phyloP scores from a whole-genome alignment of 345 rosid species.

The Hirschfeldia incana region DNA sequence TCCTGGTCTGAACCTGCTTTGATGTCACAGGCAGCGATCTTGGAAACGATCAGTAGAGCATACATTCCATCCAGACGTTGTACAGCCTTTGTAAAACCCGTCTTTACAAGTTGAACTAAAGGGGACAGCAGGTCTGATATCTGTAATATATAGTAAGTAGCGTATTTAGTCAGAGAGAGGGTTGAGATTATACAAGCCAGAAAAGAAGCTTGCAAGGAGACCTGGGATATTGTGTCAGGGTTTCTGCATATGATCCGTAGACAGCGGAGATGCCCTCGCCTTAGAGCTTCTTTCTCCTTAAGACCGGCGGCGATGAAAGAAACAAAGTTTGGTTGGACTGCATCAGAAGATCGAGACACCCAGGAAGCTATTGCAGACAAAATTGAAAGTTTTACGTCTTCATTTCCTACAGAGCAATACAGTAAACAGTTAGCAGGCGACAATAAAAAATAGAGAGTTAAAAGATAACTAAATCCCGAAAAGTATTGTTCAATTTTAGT shows the following conservation, averaged over 20 bases:
- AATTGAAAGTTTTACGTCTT: conserved; percentile 82
- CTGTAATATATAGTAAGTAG: conserved; percentile 46
- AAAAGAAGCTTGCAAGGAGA: conserved; percentile 30
- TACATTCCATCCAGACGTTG: conserved; percentile 95
- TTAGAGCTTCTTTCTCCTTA: conserved; percentile 86
- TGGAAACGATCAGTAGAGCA: conserved; percentile 77
- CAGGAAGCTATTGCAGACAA: conserved; percentile 73
- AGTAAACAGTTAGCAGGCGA: conserved; percentile 2
- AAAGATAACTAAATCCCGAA: background rate
- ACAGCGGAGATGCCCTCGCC: conserved; percentile 92
- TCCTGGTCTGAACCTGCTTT: conserved; percentile 67
- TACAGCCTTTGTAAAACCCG: conserved; percentile 83
- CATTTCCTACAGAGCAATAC: conserved; percentile 61
- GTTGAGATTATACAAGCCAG: conserved; percentile 2
- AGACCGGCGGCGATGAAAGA: conserved; percentile 78
- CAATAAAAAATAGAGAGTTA: conserved; percentile 15
- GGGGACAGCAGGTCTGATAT: conserved; percentile 77
- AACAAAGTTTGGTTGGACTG: conserved; percentile 65
- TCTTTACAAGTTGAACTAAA: conserved; percentile 86
- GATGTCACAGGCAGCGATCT: conserved; percentile 80
- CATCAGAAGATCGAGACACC: conserved; percentile 68
- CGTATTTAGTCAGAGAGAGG: conserved; percentile 24
- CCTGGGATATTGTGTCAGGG: conserved; percentile 68
- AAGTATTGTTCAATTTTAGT: background rate
- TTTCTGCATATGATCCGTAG: conserved; percentile 65